Base-by-base conservation (phyloP, 1,139 yeast species). In the Saccharomycopsis crataegensis region DNA sequence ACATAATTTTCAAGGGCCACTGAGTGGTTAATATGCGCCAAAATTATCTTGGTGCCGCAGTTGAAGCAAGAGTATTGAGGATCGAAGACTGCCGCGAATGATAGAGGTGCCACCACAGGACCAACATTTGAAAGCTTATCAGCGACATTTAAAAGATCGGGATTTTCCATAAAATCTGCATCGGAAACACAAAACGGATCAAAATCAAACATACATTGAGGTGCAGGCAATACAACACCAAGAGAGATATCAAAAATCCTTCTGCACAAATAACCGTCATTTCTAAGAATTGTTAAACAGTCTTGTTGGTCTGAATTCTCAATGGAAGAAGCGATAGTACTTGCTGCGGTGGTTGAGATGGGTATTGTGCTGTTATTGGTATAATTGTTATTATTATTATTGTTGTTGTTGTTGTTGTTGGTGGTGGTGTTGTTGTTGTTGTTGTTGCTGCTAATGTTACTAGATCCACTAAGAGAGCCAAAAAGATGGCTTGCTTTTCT, bases 131-230 rank as follows among this genome's bases (percentile, higher is more conserved):
- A 12, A 16, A 43, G 9, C 8, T 7, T 6, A 34, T 36, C 44
- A 32, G 12, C n/a, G 33, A 9, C 36, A 12, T 42, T 28, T 9
- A 40, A 40, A 14, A n/a, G 22, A 12, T 41, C 33, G 2, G 28
- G 14, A 37, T 33, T 12, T n/a, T 31, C 43, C 8, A 8, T 5
- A 8, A 46, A 32, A n/a, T 36, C 50, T 6, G 12, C 11, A 34
- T 46, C 53, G 12, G 17, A 6, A 22, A 51, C 33, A 42, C 31
- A 32, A n/a, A 12, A 41, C 11, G 43, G 40, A 43, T 51, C 53
- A 14, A 41, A 16, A 5, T 16, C 9, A 22, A 51, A 43, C 2
- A 14, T 12, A 3, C 12, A 14, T 22, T 8, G 4, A 6, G 40
- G 16, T 6, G 36, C 42, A 46, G 36, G 11, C 14, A 22, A n/a